Evolutionary conservation across 768 basidiomycete genomes (phyloP).

Genomic region (Kondoa malvinella): DNA sequence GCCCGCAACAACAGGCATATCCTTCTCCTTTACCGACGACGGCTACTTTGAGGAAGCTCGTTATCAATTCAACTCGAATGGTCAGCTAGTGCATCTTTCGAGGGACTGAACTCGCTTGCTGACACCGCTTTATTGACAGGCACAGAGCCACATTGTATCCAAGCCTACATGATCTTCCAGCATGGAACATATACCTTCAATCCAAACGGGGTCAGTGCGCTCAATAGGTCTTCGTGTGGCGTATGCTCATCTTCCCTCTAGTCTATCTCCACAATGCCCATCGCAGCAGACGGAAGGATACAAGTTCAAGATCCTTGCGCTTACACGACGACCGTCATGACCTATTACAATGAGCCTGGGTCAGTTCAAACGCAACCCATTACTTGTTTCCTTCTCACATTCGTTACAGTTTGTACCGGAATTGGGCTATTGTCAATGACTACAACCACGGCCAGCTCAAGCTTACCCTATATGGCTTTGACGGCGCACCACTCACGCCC

Average conservation of each 20-base stretch:
- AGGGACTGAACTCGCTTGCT: not conserved
- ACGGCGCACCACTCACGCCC: constrained; percentile 60
- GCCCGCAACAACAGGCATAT: constrained; percentile 68
- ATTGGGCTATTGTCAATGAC: constrained; percentile 62
- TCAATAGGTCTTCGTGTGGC: not conserved
- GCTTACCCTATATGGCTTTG: constrained; percentile 59
- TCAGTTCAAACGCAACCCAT: constrained; percentile 13
- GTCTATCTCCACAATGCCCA: constrained; percentile 40
- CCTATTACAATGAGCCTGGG: constrained; percentile 62
- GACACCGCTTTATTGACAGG: constrained; percentile 37
- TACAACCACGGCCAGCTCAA: constrained; percentile 36
- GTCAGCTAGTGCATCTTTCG: constrained; percentile 32
- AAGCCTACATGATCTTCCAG: constrained; percentile 70
- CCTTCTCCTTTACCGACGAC: constrained; percentile 38
- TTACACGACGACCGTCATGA: constrained; percentile 69
- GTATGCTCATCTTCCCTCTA: not conserved
- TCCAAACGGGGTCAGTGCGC: constrained; percentile 3
- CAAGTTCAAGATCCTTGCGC: constrained; percentile 90
- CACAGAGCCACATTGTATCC: constrained; percentile 69
- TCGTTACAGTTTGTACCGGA: constrained; percentile 33
- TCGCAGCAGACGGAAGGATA: constrained; percentile 67
- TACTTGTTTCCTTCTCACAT: not conserved
- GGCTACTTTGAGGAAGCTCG: constrained; percentile 76
- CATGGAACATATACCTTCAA: constrained; percentile 44
- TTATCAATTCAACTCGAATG: constrained; percentile 77